Evolutionary conservation across 2,329 filamentous ascomycete genomes (phyloP), one percentile per base, ranked within the genome.

Genomic region (Pleomassaria siparia): DNA sequence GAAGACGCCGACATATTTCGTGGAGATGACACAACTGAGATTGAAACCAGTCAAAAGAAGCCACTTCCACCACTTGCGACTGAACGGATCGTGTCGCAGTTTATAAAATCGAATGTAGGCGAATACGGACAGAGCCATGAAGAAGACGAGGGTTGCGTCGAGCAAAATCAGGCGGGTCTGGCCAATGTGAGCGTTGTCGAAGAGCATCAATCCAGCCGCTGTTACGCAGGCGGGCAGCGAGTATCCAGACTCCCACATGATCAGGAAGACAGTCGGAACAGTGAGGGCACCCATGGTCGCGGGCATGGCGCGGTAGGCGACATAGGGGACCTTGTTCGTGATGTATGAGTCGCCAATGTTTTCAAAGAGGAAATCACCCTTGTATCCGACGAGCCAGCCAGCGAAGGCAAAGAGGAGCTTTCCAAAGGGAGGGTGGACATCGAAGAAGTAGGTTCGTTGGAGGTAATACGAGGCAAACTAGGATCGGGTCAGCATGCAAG

Each of bases 241-340:
- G 75, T 99, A 99, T 54, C 91, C 94, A 41, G 94, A 97, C 75
- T 99, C 94, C 94, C 94, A 99, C 94, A 99, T 99, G 73, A 96
- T 99, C 69, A 95, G 76, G 73, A 95, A 99, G 47, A 89, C 86
- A 40, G 92, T 88, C n/a, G 91, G 88, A 43, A 99, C 90, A 10
- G 94, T 99, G 59, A 99, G 77, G 47, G 94, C 87, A 57, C 94
- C 94, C 60, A 97, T 84, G 41, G 94, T 83, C 50, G 94, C 94
- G 33, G 94, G 94, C 78, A 99, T 83, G 37, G 91, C 88, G 61
- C 94, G 89, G 76, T 95, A 96, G 53, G 94, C 91, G 54, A 99
- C 88, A 72, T 99, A 99, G 29, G 94, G 94, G 33, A 99, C 91
- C 70, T 95, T 94, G 80, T 99, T 96, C 50, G 86, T 82, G 63